Conservation (phyloP, 2,329 filamentous ascomycete genomes). For the Thielaviopsis euricoi region DNA sequence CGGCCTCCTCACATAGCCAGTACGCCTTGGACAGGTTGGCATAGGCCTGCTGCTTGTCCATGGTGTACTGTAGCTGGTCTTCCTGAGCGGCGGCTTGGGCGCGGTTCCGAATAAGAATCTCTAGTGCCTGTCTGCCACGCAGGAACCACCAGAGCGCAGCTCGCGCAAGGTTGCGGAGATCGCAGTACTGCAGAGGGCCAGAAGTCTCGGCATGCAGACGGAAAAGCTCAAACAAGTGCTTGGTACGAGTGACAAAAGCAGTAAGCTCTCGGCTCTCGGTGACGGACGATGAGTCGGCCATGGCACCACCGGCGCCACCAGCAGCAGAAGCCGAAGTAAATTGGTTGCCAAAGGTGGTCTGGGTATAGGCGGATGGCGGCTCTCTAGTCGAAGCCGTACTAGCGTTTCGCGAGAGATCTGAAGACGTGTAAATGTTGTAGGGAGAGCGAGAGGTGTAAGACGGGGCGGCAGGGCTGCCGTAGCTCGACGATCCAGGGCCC, state of each 20-base stretch:
- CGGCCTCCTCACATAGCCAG: slow-evolving; percentile 52
- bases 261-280: slow-evolving; percentile 23
- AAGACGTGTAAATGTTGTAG: not conserved
- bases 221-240: slow-evolving; percentile 62
- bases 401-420: slow-evolving; percentile 14
- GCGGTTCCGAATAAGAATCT: slow-evolving; percentile 51
- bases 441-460: not conserved
- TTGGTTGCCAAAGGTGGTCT: slow-evolving; percentile 1
- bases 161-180: slow-evolving; percentile 51
- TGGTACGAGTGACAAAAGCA: slow-evolving; percentile 54
- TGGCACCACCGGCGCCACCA: not conserved
- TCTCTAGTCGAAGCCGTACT: slow-evolving; percentile 17
- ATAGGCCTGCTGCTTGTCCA: slow-evolving; percentile 57
- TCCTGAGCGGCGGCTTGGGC: slow-evolving; percentile 28
- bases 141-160: slow-evolving; percentile 82
- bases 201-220: slow-evolving; percentile 59
- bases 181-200: slow-evolving; percentile 45
- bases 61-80: slow-evolving; percentile 37
- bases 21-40: slow-evolving; percentile 72
- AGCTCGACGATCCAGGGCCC: slow-evolving; percentile 2
- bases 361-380: slow-evolving; percentile 13
- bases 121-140: slow-evolving; percentile 60
- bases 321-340: not conserved
- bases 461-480: slow-evolving; percentile 4
- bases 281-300: not conserved